A percentile compares a stretch with the other conserved stretches of the same genome.
Conservation (phyloP, 768 basidiomycete genomes). For the Ramaria rubella region DNA sequence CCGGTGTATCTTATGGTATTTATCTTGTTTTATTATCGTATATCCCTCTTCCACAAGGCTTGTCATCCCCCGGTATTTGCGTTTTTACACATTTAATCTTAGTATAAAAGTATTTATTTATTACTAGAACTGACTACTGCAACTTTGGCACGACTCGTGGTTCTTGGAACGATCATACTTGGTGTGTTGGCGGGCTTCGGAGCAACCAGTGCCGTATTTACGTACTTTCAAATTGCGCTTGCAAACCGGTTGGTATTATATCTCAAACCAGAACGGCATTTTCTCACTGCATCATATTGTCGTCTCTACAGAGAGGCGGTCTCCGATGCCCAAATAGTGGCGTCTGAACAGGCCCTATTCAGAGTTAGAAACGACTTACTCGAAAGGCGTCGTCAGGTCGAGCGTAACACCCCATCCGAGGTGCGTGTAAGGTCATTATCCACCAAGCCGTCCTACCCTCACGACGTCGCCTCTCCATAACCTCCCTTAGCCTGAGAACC, state of each 20-base stretch:
- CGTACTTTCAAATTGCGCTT: slow-evolving; percentile 1
- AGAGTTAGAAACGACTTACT: slow-evolving; percentile 16
- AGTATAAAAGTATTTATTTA: too few species aligned
- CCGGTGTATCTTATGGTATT: slow-evolving; percentile 43
- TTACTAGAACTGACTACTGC: slow-evolving; percentile 37
- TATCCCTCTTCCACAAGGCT: slow-evolving; percentile 51
- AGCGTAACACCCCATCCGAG: slow-evolving; percentile 5
- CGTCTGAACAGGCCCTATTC: slow-evolving; percentile 14
- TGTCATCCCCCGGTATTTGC: not conserved
- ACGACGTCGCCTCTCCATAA: too few species aligned
- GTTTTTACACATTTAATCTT: not conserved
- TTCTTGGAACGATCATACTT: slow-evolving; percentile 73
- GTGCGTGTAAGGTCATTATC: not conserved
- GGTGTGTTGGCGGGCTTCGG: slow-evolving; percentile 77
- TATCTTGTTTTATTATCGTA: slow-evolving; percentile 59
- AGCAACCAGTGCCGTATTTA: slow-evolving; percentile 34
- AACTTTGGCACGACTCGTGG: slow-evolving; percentile 56
- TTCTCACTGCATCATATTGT: too few species aligned
- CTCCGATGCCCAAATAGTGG: slow-evolving; percentile 15
- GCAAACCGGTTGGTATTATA: slow-evolving; percentile 10
- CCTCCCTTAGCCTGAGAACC: not conserved
- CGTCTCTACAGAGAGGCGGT: slow-evolving; percentile 3
- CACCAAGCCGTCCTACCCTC: not conserved
- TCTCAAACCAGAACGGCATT: not conserved
- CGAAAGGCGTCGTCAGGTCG: slow-evolving; percentile 13